A percentile compares a stretch with the other conserved stretches of the same genome.
phyloP scores from a whole-genome alignment of 2,329 filamentous ascomycete species.

The Paecilomyces formosus region DNA sequence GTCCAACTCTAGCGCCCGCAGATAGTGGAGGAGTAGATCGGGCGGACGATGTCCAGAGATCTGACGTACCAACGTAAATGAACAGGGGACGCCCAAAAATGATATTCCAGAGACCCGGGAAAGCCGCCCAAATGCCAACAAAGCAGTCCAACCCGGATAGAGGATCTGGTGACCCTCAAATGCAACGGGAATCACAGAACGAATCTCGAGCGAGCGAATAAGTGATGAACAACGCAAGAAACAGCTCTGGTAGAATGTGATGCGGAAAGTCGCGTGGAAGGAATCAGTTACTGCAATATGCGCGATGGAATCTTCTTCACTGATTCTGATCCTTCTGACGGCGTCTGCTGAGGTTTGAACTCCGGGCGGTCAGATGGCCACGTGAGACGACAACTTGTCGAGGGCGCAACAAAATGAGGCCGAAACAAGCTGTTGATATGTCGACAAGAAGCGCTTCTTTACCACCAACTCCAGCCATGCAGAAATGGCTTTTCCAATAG shows the following conservation, averaged over 20 bases:
- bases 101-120: neutral
- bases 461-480: neutral
- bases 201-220: neutral
- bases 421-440: neutral
- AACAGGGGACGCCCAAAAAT: neutral
- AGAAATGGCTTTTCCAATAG: neutral
- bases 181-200: neutral
- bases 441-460: neutral
- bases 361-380: constrained; percentile 1
- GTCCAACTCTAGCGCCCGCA: neutral
- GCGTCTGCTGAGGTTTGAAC: neutral
- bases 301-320: neutral
- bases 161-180: neutral
- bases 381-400: neutral
- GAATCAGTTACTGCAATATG: neutral
- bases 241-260: neutral
- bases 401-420: neutral
- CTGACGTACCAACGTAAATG: neutral
- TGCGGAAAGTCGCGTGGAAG: neutral
- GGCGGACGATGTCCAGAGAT: neutral
- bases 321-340: neutral
- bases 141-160: neutral
- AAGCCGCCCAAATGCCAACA: neutral
- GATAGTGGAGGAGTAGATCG: neutral
- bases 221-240: neutral